phyloP scores from a whole-genome alignment of 352 stramenopile species.

The Pythium monospermum region DNA sequence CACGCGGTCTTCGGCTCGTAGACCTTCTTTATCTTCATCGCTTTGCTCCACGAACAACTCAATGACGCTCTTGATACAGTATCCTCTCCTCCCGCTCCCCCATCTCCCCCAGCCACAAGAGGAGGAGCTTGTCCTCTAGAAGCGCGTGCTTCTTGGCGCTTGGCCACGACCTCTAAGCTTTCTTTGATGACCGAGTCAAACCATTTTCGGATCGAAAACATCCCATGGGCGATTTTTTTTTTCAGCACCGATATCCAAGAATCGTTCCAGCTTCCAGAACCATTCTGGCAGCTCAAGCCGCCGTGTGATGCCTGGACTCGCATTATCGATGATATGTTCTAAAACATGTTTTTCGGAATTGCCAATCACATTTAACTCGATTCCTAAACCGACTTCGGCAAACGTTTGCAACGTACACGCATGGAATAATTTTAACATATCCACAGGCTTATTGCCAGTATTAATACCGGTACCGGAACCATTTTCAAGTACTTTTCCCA shows the following conservation, averaged over 20 bases:
- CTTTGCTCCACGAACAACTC: slow-evolving; percentile 18
- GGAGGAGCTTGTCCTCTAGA: no score
- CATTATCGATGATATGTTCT: slow-evolving; percentile 31
- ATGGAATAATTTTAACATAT: slow-evolving; percentile 34
- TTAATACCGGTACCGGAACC: no score
- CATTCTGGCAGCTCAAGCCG: slow-evolving; percentile 43
- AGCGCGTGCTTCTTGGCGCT: not conserved
- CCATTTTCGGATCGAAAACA: slow-evolving; percentile 33
- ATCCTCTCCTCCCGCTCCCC: no score
- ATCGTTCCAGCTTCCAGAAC: slow-evolving; percentile 51
- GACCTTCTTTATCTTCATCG: slow-evolving; percentile 14
- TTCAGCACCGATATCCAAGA: slow-evolving; percentile 40
- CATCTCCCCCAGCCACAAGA: no score
- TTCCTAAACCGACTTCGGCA: slow-evolving; percentile 39
- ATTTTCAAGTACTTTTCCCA: slow-evolving; percentile 15
- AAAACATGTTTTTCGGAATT: slow-evolving; percentile 33
- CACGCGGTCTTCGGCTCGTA: slow-evolving; percentile 47
- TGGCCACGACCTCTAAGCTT: slow-evolving; percentile 8
- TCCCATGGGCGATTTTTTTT: slow-evolving; percentile 22
- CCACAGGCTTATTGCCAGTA: not conserved
- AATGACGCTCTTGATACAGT: slow-evolving; percentile 18
- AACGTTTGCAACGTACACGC: slow-evolving; percentile 52
- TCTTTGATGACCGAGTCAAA: slow-evolving; percentile 37
- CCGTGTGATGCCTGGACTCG: slow-evolving; percentile 25
- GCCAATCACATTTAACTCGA: slow-evolving; percentile 38